Evolutionary conservation across 225 moss, liverwort and hornwort species (phyloP), one percentile per base, ranked within the genome.

Genomic region (Takakia lepidozioides): DNA sequence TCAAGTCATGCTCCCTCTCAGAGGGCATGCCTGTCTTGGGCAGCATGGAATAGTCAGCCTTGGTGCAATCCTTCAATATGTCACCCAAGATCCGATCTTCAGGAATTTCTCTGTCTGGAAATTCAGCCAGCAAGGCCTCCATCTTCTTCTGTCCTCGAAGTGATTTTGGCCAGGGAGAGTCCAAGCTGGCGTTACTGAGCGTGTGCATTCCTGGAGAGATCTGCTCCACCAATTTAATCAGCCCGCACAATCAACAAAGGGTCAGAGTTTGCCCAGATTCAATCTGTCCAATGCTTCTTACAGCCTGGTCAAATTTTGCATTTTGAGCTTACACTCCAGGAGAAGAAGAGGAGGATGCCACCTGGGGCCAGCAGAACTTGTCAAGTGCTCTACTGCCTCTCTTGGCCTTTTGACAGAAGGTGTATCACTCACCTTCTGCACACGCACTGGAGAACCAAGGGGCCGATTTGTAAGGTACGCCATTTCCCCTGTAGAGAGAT

Each of bases 381-480:
- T n/a, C n/a, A n/a, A n/a, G n/a, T n/a, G n/a, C n/a, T n/a, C n/a
- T n/a, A n/a, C n/a, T n/a, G n/a, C n/a, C n/a, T n/a, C n/a, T n/a
- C n/a, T n/a, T n/a, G n/a, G n/a, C n/a, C n/a, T n/a, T n/a, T n/a
- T n/a, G n/a, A n/a, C 32, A 23, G 45, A 21, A 20, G 8, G 45
- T 26, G 15, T 13, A 47, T 5, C 43, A 30, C 58, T 49, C 16
- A 82, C 76, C 76, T 77, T 61, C 54, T 82, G 63, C 10, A 69
- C 49, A 35, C 8, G 41, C 23, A 76, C 15, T 5, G 72, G 69
- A 34, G 50, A 26, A 16, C 65, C 79, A 27, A 11, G 28, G 21
- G 84, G 82, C 1, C 91, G 82, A 59, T 91, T 91, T 10, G 91
- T 71, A 8, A 90, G 49, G 29, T 67, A 87, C 0, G 80, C 91